Evolutionary conservation across 768 basidiomycete genomes (phyloP).

Genomic region (Clitopilus passeckerianus): DNA sequence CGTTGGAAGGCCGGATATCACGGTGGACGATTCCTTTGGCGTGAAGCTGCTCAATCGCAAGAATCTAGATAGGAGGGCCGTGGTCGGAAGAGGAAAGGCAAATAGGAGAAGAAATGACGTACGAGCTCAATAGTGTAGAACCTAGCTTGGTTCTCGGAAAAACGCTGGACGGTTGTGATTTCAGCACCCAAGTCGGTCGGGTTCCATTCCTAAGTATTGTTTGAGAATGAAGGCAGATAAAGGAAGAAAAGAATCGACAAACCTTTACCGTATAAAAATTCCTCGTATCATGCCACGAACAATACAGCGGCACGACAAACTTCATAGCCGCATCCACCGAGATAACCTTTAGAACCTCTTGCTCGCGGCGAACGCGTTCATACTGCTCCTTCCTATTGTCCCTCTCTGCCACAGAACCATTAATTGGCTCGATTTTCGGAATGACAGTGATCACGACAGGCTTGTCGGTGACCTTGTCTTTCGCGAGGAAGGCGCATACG

Average conservation of each 20-base stretch:
- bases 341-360: background rate
- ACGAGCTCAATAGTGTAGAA: background rate
- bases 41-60: slow-evolving; percentile 11
- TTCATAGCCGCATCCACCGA: background rate
- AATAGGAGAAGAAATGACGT: background rate
- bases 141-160: background rate
- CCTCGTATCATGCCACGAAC: background rate
- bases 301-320: background rate
- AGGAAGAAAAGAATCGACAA: background rate
- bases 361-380: background rate
- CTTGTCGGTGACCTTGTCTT: background rate
- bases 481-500: background rate
- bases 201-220: background rate
- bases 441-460: background rate
- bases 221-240: background rate
- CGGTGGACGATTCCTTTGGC: slow-evolving; percentile 10
- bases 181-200: background rate
- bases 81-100: background rate
- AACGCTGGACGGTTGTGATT: background rate
- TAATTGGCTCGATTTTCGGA: background rate
- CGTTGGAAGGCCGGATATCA: slow-evolving; percentile 14
- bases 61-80: slow-evolving; percentile 3
- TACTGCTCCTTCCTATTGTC: background rate
- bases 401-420: background rate
- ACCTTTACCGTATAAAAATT: background rate